A percentile compares a stretch with the other conserved stretches of the same genome.
Evolutionary conservation across 257 asterid genomes (phyloP).

Genomic region (Rhazya stricta): DNA sequence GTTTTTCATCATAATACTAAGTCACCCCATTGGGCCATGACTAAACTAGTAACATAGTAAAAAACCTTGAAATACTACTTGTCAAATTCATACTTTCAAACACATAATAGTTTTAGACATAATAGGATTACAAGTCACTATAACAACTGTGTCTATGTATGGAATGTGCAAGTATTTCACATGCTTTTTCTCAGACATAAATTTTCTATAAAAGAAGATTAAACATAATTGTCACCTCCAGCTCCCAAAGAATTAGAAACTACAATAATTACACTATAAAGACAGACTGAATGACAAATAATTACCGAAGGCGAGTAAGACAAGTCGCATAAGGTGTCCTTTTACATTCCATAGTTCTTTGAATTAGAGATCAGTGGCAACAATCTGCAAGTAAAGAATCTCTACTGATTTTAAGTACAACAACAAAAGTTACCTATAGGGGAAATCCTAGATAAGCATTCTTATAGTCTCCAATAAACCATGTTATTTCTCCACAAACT

Average conservation of each 20-base stretch:
- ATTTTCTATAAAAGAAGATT: constrained; percentile 53
- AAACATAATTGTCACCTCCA: background rate
- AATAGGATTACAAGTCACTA: constrained; percentile 83
- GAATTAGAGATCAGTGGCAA: background rate
- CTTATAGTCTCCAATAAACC: no score
- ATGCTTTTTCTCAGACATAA: constrained; percentile 80
- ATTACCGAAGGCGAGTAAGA: background rate
- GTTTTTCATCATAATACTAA: no score
- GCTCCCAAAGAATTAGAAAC: background rate
- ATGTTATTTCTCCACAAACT: no score
- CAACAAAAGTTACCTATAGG: no score
- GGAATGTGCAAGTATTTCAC: constrained; percentile 83
- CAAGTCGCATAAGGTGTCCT: background rate
- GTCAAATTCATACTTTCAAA: no score
- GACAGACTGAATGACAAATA: background rate
- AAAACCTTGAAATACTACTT: no score
- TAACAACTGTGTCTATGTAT: constrained; percentile 78
- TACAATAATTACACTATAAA: background rate
- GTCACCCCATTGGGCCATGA: no score
- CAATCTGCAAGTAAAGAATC: background rate
- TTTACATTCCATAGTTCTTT: background rate
- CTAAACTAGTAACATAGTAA: no score
- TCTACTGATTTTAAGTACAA: no score
- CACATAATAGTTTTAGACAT: no score
- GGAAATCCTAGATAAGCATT: no score